These are phyloP conservation scores for Microdochium bolleyi DNA, from an alignment of 2,329 filamentous ascomycete species.

Conservation along the genomic window DNA sequence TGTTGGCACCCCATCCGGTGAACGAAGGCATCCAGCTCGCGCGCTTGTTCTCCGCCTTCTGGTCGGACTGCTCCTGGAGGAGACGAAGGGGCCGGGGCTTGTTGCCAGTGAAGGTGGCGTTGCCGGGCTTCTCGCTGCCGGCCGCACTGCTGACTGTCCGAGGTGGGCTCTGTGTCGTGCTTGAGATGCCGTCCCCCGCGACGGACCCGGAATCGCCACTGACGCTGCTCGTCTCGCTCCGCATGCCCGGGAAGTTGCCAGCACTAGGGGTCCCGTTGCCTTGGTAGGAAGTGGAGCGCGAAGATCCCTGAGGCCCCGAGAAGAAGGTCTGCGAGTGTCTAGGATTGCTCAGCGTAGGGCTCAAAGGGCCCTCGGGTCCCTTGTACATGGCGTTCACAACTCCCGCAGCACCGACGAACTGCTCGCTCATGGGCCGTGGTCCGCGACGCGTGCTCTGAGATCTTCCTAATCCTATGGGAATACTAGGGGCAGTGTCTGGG, in stretches of 20 bases:
- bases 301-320: slow-evolving; percentile 15
- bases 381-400: slow-evolving; percentile 89
- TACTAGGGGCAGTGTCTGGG: slow-evolving; percentile 67
- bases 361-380: slow-evolving; percentile 57
- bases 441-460: slow-evolving; percentile 43
- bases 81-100: slow-evolving; percentile 81
- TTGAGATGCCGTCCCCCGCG: slow-evolving; percentile 44
- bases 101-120: slow-evolving; percentile 54
- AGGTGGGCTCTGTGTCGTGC: slow-evolving; percentile 40
- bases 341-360: slow-evolving; percentile 49
- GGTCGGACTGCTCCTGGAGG: slow-evolving; percentile 67
- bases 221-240: slow-evolving; percentile 55
- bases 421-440: slow-evolving; percentile 53
- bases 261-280: slow-evolving; percentile 40
- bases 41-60: slow-evolving; percentile 43
- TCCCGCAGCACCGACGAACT: slow-evolving; percentile 54
- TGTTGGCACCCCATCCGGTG: slow-evolving; percentile 33
- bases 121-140: slow-evolving; percentile 37
- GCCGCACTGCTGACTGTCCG: slow-evolving; percentile 25
- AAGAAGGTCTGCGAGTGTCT: slow-evolving; percentile 60
- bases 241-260: slow-evolving; percentile 67
- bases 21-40: slow-evolving; percentile 48
- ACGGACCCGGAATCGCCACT: slow-evolving; percentile 57
- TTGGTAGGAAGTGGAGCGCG: slow-evolving; percentile 24
- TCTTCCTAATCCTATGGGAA: slow-evolving; percentile 57